Percentiles rank a stretch among this genome's conserved stretches.
These are phyloP conservation scores for Ceratocystis colombiana DNA, from an alignment of 2,329 filamentous ascomycete genomes.

Conservation along the genomic window DNA sequence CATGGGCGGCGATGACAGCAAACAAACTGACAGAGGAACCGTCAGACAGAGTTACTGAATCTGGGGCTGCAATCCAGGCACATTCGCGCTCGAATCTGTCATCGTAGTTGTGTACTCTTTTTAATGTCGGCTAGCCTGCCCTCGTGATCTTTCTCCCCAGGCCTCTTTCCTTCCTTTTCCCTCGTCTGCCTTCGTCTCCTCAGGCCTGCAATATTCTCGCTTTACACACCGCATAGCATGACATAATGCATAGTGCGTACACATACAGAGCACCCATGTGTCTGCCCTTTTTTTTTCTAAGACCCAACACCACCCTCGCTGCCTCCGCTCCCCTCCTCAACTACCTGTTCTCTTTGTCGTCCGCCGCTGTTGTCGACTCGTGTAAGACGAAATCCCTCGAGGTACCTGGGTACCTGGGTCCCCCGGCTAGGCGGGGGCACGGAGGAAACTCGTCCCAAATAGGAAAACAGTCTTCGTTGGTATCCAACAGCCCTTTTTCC, in stretches of 20 bases:
- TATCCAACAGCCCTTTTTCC: background rate
- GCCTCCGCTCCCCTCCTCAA: background rate
- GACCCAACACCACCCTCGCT: background rate
- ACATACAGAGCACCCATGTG: no score
- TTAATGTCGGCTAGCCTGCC: background rate
- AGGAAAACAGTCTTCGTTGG: slow-evolving; percentile 10
- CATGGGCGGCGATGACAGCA: no score
- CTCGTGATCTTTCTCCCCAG: slow-evolving; percentile 7
- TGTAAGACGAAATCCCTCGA: slow-evolving; percentile 12
- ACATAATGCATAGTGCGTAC: background rate
- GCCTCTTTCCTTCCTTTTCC: background rate
- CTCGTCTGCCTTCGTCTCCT: background rate
- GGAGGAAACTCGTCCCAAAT: slow-evolving; percentile 1
- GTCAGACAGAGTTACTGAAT: background rate
- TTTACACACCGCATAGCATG: background rate
- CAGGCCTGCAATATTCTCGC: background rate
- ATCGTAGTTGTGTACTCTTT: background rate
- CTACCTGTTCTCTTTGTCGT: no score
- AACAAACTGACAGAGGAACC: no score
- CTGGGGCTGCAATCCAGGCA: background rate
- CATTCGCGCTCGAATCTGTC: background rate
- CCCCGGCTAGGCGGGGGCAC: no score
- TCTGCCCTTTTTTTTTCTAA: background rate
- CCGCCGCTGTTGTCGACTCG: background rate
- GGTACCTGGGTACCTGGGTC: slow-evolving; percentile 2